Base-by-base conservation (phyloP, 108 stramenopile species). In the Fistulifera solaris region DNA sequence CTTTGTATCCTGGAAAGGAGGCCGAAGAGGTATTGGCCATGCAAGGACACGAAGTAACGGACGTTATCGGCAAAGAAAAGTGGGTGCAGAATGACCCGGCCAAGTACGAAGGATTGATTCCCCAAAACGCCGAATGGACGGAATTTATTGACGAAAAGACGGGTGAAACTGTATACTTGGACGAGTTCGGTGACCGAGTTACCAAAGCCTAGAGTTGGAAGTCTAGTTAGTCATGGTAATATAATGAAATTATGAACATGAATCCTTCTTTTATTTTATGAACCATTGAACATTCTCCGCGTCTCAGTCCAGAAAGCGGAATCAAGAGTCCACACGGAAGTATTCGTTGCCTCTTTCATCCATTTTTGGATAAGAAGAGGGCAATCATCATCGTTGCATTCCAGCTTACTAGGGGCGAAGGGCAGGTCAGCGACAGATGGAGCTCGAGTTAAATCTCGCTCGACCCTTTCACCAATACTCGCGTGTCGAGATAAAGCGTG, bases 131-230 rank as follows among this genome's bases (percentile, higher is more conserved):
- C 21, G 88, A 86, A 55, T 90, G 88, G 88, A 90, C 88, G 31
- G 88, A 90, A 58, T 90, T 90, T 46, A 64, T 86, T 24, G 88
- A 90, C 64, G 84, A 89, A 51, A 86, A 90, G 68, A 90, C 85
- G 35, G 84, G 88, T 31, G 83, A 90, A 60, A 84, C 80, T 82
- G 84, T 86, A 15, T 71, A 76, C 59, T 66, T 90, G 40, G 83
- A 90, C 67, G 88, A 86, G 65, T 86, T 58, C 73, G 87, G 87
- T 17, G 52, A 81, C 23, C 52, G 77, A 41, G 58, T 81, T 40
- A 72, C 67, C 15, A 68, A 75, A 48, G 66, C 77, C 42, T 40
- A 23, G 23, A 54, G 31, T 26, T 42, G 27, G n/a, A 24, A 19
- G 14, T 28, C 55, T n/a, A 35, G 54, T 45, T 19, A 14, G 40